These are phyloP conservation scores for Fusarium palustre DNA, from an alignment of 2,329 filamentous ascomycete species.

Conservation along the genomic window DNA sequence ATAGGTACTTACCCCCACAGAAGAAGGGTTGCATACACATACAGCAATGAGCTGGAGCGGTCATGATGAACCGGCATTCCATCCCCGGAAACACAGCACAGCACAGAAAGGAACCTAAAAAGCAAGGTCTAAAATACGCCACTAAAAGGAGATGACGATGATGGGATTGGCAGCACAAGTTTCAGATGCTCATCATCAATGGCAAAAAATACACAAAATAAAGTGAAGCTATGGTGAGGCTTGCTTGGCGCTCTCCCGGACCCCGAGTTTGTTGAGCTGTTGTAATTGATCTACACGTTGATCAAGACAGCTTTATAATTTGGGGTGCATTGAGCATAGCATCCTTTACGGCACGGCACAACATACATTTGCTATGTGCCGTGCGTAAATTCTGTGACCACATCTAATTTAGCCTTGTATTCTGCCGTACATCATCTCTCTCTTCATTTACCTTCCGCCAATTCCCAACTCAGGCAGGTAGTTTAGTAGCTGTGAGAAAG, in stretches of 20 bases:
- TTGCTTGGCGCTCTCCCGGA: slow-evolving; percentile 27
- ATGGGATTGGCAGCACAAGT: background rate
- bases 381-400: background rate
- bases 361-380: background rate
- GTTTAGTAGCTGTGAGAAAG: background rate
- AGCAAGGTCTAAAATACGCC: background rate
- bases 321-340: background rate
- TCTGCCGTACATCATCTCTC: background rate
- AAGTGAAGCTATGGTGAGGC: slow-evolving; percentile 16
- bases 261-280: slow-evolving; percentile 33
- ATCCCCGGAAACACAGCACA: background rate
- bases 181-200: background rate
- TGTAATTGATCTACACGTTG: slow-evolving; percentile 40
- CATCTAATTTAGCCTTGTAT: background rate
- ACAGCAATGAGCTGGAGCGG: background rate
- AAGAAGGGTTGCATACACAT: background rate
- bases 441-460: background rate
- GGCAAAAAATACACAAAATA: background rate
- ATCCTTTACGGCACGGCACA: background rate
- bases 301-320: slow-evolving; percentile 31
- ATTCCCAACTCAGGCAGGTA: background rate
- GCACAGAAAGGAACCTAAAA: background rate
- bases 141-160: background rate
- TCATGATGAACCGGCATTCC: background rate
- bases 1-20: background rate